Conservation (phyloP, 306 rosid species). For the Trifolium pratense region DNA sequence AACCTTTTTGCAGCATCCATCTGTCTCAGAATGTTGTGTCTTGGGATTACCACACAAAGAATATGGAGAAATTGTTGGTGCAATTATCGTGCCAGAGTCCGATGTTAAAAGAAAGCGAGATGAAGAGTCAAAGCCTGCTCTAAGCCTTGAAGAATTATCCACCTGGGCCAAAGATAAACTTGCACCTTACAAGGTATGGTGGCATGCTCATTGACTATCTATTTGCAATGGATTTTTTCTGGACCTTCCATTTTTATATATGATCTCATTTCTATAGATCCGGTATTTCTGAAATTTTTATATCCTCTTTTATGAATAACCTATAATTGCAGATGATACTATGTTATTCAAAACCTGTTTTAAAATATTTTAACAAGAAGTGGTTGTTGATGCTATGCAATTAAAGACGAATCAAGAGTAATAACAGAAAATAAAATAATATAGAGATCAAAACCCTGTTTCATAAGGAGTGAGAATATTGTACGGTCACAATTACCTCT, state of each 20-base stretch:
- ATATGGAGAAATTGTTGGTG: constrained; percentile 84
- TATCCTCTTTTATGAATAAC: neutral
- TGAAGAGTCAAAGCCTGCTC: constrained; percentile 58
- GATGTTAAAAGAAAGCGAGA: constrained; percentile 53
- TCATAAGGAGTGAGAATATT: too few species aligned
- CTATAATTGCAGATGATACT: neutral
- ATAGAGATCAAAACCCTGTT: too few species aligned
- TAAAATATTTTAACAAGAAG: too few species aligned
- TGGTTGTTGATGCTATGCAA: too few species aligned
- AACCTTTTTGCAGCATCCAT: constrained; percentile 69
- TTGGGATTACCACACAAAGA: constrained; percentile 84
- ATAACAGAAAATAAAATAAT: too few species aligned
- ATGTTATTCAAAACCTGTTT: neutral
- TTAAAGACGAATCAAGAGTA: too few species aligned
- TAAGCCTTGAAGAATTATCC: constrained; percentile 71
- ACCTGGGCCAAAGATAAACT: constrained; percentile 82
- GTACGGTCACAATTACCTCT: too few species aligned
- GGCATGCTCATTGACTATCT: constrained; percentile 17
- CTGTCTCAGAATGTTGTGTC: constrained; percentile 82
- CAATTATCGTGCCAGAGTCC: constrained; percentile 65
- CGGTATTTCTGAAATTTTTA: neutral
- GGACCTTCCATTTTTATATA: neutral
- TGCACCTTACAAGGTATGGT: constrained; percentile 92
- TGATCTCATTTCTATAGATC: neutral
- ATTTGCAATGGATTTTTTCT: neutral